Percentiles rank a stretch among this genome's conserved stretches.
Conservation (phyloP, 768 basidiomycete genomes). For the Suillus alpinus region DNA sequence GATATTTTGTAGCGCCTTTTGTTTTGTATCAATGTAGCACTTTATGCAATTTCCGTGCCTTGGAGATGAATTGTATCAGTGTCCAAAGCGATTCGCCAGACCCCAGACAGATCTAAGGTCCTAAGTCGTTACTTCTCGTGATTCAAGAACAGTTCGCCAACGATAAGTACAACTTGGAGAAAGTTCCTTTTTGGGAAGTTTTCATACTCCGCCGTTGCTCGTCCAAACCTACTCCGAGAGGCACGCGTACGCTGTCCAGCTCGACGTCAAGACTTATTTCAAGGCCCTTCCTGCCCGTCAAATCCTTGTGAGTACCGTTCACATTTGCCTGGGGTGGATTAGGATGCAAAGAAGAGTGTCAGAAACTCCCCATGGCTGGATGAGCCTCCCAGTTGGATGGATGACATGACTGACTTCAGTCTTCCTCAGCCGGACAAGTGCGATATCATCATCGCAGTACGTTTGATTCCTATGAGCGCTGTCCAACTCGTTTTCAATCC, state of each 20-base stretch:
- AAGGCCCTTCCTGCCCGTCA: conserved; percentile 24
- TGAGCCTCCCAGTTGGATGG: conserved; percentile 29
- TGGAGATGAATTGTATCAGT: background rate
- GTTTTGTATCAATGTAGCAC: background rate
- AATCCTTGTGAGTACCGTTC: conserved; percentile 20
- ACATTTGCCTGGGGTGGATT: conserved; percentile 2
- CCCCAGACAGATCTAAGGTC: background rate
- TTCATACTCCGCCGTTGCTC: conserved; percentile 24
- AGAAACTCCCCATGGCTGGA: conserved; percentile 29
- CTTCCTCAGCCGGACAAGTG: conserved; percentile 32
- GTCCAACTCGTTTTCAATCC: conserved; percentile 1
- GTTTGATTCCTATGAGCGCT: conserved; percentile 10
- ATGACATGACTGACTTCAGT: conserved; percentile 28
- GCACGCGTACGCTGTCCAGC: conserved; percentile 26
- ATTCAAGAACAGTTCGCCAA: background rate
- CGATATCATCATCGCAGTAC: conserved; percentile 35
- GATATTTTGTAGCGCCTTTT: background rate
- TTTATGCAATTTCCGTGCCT: background rate
- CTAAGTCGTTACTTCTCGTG: background rate
- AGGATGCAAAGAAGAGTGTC: conserved; percentile 5
- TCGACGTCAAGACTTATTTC: conserved; percentile 37
- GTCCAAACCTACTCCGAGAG: conserved; percentile 5
- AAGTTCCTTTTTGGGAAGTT: background rate
- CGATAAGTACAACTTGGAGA: background rate
- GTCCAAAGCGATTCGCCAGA: background rate